Conservation (phyloP, 23 red algal species). For the Chondrus crispus region DNA sequence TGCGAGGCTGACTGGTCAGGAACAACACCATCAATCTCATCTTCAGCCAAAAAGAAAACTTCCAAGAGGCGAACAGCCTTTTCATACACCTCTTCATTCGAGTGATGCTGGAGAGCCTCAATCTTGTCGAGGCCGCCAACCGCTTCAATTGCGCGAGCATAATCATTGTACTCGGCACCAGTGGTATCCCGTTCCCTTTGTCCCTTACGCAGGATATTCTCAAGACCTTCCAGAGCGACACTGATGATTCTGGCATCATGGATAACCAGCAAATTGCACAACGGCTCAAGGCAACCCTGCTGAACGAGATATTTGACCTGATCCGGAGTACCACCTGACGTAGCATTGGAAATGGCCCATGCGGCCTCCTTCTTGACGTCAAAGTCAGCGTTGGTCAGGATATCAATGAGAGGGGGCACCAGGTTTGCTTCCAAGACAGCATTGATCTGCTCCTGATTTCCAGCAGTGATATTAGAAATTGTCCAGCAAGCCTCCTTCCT, state of each 20-base stretch:
- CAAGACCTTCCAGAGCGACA: constrained; percentile 92
- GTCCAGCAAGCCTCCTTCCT: constrained; percentile 99
- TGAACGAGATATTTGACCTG: constrained; percentile 83
- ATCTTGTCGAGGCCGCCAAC: constrained; percentile 93
- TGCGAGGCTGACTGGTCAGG: constrained; percentile 71
- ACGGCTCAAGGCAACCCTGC: constrained; percentile 81
- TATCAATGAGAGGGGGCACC: constrained; percentile 83
- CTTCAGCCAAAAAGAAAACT: constrained; percentile 76
- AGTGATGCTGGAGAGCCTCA: constrained; percentile 83
- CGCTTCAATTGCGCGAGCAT: constrained; percentile 76
- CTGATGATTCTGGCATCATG: constrained; percentile 77
- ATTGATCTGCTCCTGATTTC: constrained; percentile 87
- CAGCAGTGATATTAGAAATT: constrained; percentile 95
- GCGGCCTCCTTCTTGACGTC: constrained; percentile 94
- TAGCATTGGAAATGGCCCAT: constrained; percentile 97
- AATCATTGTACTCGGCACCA: constrained; percentile 66
- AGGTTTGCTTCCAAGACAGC: constrained; percentile 84
- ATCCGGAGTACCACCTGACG: constrained; percentile 68
- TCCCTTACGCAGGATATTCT: constrained; percentile 86
- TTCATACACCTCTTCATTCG: constrained; percentile 87
- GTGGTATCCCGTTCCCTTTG: constrained; percentile 61
- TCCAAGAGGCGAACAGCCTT: constrained; percentile 82
- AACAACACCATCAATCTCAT: constrained; percentile 78
- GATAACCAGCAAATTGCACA: constrained; percentile 90
- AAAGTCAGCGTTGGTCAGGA: constrained; percentile 87